A percentile compares a stretch with the other conserved stretches of the same genome.
These are phyloP conservation scores for Amanita jacksonii DNA, from an alignment of 768 basidiomycete genomes.

Conservation along the genomic window DNA sequence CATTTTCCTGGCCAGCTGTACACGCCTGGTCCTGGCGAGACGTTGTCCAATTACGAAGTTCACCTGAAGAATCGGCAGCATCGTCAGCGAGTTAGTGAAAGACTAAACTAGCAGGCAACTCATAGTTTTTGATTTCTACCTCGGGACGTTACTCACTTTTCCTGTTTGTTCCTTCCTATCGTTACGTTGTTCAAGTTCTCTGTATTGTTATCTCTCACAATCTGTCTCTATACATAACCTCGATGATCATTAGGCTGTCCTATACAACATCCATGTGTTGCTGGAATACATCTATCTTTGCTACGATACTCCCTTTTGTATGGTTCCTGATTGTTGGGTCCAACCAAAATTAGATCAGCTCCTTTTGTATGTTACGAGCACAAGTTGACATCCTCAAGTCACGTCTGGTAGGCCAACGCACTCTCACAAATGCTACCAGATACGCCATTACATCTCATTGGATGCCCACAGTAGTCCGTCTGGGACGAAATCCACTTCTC, in stretches of 20 bases:
- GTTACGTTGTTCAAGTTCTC: conserved; percentile 18
- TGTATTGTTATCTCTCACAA: conserved; percentile 28
- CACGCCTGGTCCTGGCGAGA: conserved; percentile 83
- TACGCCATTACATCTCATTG: not conserved
- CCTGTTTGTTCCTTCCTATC: conserved; percentile 8
- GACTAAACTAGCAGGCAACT: conserved; percentile 17
- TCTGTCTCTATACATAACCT: conserved; percentile 14
- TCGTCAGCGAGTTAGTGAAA: conserved; percentile 61
- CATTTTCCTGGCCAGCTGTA: conserved; percentile 49
- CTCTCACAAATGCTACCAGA: too few relatives aligned
- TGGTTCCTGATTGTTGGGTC: too few relatives aligned
- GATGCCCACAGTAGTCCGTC: not conserved
- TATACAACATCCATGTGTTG: conserved; percentile 3
- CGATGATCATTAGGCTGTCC: conserved; percentile 5
- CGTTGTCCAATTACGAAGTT: conserved; percentile 83
- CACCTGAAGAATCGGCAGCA: conserved; percentile 84
- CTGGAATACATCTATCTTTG: conserved; percentile 1
- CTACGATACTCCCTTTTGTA: not conserved
- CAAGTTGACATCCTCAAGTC: not conserved
- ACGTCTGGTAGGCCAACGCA: too few relatives aligned
- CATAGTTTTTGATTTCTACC: conserved; percentile 3
- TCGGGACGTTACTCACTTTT: conserved; percentile 7
- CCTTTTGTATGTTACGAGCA: not conserved
- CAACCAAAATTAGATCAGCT: too few relatives aligned
- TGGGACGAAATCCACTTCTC: too few relatives aligned